These are phyloP conservation scores for Tylopilus subfusipes DNA, from an alignment of 768 basidiomycete genomes.

Conservation along the genomic window DNA sequence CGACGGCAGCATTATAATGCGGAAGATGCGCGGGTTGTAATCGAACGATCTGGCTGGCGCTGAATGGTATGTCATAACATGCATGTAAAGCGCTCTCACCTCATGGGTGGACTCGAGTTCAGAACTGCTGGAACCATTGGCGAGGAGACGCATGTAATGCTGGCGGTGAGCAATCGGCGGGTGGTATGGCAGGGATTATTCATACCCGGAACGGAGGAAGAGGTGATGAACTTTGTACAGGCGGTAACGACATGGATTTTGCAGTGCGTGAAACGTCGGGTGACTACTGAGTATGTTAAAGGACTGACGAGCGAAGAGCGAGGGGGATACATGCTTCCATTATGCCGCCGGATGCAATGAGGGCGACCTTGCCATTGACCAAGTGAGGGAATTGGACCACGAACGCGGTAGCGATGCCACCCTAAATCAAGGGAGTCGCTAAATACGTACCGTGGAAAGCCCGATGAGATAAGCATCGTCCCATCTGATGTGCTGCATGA, in stretches of 20 bases:
- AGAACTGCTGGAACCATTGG: conserved; percentile 31
- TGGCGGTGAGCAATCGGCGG: not conserved
- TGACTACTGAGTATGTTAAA: conserved; percentile 37
- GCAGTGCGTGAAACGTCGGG: conserved; percentile 67
- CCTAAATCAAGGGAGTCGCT: conserved; percentile 38
- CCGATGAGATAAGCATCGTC: conserved; percentile 61
- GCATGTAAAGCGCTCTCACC: conserved; percentile 26
- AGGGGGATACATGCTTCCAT: conserved; percentile 46
- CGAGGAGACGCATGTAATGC: conserved; percentile 53
- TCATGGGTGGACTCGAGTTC: conserved; percentile 41
- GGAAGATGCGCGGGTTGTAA: conserved; percentile 74
- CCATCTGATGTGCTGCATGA: conserved; percentile 79
- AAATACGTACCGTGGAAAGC: conserved; percentile 62
- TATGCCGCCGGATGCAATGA: conserved; percentile 69
- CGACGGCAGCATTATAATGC: conserved; percentile 72
- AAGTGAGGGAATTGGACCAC: conserved; percentile 68
- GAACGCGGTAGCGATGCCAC: conserved; percentile 73
- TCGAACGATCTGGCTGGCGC: conserved; percentile 52
- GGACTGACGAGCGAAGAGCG: not conserved
- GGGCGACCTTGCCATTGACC: conserved; percentile 58
- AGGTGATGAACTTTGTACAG: conserved; percentile 64
- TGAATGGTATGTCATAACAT: not conserved
- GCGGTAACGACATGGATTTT: conserved; percentile 73
- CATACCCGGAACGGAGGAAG: conserved; percentile 59
- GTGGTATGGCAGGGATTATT: conserved; percentile 5